Evolutionary conservation across 202 grass and related monocot species (phyloP).

Genomic region (Thinopyrum obtusiflorum): DNA sequence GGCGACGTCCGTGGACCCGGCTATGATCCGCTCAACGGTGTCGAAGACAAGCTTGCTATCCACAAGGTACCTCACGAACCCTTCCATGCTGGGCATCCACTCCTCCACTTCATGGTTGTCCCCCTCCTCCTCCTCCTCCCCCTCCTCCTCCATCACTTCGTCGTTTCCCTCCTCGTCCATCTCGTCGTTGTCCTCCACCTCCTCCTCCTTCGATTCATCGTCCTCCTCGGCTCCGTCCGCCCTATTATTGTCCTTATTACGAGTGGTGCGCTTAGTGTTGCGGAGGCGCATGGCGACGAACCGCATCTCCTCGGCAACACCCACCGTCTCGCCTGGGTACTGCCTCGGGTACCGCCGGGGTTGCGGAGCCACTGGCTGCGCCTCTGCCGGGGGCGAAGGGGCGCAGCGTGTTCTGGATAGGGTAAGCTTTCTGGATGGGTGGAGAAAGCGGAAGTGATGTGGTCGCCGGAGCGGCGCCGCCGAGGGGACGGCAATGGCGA

Average conservation of each 20-base stretch:
- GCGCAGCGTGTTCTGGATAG: constrained; percentile 27
- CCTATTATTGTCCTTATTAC: constrained; percentile 9
- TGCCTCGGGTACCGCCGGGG: constrained; percentile 47
- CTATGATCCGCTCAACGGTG: constrained; percentile 72
- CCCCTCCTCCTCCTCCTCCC: constrained; percentile 12
- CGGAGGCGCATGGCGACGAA: constrained; percentile 93
- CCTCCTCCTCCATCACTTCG: background rate
- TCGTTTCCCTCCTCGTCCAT: background rate
- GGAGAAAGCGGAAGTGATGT: background rate
- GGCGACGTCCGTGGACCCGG: constrained; percentile 69
- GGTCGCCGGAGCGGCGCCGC: constrained; percentile 4
- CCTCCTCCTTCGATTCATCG: background rate
- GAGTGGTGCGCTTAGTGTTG: constrained; percentile 33
- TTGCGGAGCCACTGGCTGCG: constrained; percentile 23
- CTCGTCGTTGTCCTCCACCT: background rate
- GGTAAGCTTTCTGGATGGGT: constrained; percentile 10
- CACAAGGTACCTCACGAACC: constrained; percentile 76
- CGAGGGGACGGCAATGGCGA: constrained; percentile 26
- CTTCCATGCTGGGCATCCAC: constrained; percentile 75
- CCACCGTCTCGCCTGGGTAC: constrained; percentile 68
- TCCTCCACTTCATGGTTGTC: background rate
- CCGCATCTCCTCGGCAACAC: constrained; percentile 90
- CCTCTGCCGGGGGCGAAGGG: background rate
- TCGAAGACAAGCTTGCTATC: constrained; percentile 92
- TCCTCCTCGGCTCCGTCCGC: background rate